These are phyloP conservation scores for Blastomyces gilchristii DNA, from an alignment of 2,329 filamentous ascomycete species.

Conservation along the genomic window DNA sequence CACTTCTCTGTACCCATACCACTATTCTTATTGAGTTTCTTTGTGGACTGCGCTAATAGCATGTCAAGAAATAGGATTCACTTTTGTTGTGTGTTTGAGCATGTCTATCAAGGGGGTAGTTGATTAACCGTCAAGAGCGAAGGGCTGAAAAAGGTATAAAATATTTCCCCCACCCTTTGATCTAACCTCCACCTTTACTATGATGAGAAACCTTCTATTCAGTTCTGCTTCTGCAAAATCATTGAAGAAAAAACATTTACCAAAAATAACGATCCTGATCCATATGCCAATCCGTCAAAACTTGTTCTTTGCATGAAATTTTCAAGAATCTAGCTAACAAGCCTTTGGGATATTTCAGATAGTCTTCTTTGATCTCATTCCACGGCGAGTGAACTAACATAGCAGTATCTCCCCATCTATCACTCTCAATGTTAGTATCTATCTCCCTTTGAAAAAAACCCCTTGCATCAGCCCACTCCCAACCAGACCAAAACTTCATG, in stretches of 20 bases:
- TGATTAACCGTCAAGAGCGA: not conserved
- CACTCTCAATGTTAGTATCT: not conserved
- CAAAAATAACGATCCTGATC: slow-evolving; percentile 41
- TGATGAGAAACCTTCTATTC: slow-evolving; percentile 46
- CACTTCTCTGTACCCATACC: slow-evolving; percentile 7
- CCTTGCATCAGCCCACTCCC: not conserved
- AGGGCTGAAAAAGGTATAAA: not conserved
- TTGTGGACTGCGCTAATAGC: slow-evolving; percentile 4
- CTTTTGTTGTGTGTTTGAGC: not conserved
- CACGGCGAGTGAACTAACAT: not conserved
- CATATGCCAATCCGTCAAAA: slow-evolving; percentile 8
- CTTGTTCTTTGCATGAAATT: not conserved
- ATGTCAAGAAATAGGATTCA: slow-evolving; percentile 3
- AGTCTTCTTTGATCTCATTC: not conserved
- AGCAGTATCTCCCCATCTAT: not conserved
- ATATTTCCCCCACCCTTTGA: not conserved
- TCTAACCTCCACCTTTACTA: slow-evolving; percentile 16
- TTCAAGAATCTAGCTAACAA: slow-evolving; percentile 1
- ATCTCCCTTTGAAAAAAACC: not conserved
- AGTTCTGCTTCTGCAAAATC: slow-evolving; percentile 54
- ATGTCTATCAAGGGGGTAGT: not conserved
- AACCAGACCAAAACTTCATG: slow-evolving; percentile 30
- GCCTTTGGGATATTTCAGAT: not conserved
- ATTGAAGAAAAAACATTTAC: slow-evolving; percentile 51
- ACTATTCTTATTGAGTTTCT: slow-evolving; percentile 13